A percentile compares a stretch with the other conserved stretches of the same genome.
Evolutionary conservation across 352 stramenopile species (phyloP).

Genomic region (Pythium volutum): DNA sequence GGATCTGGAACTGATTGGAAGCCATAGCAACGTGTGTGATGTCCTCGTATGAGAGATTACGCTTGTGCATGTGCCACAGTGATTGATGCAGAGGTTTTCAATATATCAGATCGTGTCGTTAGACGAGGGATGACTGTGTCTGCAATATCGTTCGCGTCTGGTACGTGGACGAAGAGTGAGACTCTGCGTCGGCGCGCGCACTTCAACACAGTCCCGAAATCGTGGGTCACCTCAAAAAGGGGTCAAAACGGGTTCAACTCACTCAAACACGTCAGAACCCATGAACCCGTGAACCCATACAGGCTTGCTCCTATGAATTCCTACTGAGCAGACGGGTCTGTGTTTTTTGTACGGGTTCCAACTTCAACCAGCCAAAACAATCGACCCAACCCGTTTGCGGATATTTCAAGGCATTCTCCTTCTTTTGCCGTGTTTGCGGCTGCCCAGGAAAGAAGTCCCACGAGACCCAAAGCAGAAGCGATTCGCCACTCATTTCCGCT

Average conservation of each 20-base stretch:
- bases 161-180: background rate
- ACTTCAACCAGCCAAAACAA: background rate
- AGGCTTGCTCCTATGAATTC: too few species aligned
- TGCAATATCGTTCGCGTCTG: background rate
- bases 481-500: background rate
- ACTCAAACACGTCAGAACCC: background rate
- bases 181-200: background rate
- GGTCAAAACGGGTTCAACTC: too few species aligned
- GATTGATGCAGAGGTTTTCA: too few species aligned
- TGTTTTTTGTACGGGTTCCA: background rate
- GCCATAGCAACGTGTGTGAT: too few species aligned
- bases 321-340: background rate
- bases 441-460: background rate
- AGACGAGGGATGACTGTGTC: background rate
- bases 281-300: background rate
- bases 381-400: constrained; percentile 12
- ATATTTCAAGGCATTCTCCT: constrained; percentile 26
- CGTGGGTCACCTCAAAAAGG: background rate
- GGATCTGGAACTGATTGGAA: too few species aligned
- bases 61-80: too few species aligned
- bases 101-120: too few species aligned
- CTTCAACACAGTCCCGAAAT: constrained; percentile 1
- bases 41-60: too few species aligned
- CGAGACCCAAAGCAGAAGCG: background rate
- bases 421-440: background rate